Evolutionary conservation across 1,284 basidiomycete genomes (phyloP), one percentile per base, ranked within the genome.

Genomic region (Heimioporus punctisporus): DNA sequence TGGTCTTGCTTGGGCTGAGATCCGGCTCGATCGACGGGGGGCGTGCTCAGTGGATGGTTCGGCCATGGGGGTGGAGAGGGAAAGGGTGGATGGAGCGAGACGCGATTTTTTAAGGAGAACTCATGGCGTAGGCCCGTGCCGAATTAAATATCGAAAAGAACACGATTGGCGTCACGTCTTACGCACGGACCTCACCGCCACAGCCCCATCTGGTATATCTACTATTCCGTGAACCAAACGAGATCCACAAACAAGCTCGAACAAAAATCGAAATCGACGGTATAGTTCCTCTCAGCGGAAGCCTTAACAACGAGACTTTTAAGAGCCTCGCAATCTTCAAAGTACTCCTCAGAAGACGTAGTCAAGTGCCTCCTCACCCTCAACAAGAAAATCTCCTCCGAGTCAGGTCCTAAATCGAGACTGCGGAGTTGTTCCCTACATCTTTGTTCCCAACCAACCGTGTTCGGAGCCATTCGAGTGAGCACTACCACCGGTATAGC

Each of bases 11-110:
- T 74, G 73, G 6, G 77, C 63, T 7, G 79, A 76, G 48, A 83
- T 75, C 45, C 81, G 70, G 21, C 73, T 73, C 14, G 81, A 83
- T 51, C 81, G 74, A 55, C 81, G 71, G 11, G 77, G 78, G 42
- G 69, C 57, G 27, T 45, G 21, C 6, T 72, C 71, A 12, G 61
- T 60, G 9, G 34, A 40, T 12, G 14, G 2, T 28, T 61, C 63
- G 37, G 61, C 64, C 65, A 63, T 70, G 26, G 27, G 15, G 34
- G 30, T 17, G 42, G 23, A 21, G 17, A 10, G 17, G 28, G 28
- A 37, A 17, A 15, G 31, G 12, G 19, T 9, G 27, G 24, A 42
- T 27, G 15, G 10, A n/a, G 26, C 14, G 5, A 28, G 23, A 11
- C 3, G 6, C 14, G 41, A 19, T 37, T n/a, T n/a, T n/a, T n/a